Evolutionary conservation across 2,329 filamentous ascomycete genomes (phyloP).

Genomic region (Sclerotinia trifoliorum): DNA sequence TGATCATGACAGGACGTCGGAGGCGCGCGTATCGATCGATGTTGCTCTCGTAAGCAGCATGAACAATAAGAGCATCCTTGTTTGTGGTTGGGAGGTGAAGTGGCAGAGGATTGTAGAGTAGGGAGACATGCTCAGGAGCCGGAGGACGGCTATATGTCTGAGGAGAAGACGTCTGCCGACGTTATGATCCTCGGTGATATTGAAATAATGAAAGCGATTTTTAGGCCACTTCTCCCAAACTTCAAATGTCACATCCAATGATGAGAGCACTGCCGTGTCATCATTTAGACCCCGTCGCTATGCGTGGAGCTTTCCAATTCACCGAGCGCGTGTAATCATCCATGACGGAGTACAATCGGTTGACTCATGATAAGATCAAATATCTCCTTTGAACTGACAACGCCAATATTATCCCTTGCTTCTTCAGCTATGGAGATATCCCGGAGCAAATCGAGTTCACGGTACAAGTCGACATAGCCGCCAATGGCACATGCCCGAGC

Average conservation of each 20-base stretch:
- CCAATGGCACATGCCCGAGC: conserved; percentile 6
- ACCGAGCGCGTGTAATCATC: not conserved
- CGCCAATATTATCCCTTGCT: not conserved
- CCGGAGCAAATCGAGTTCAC: not conserved
- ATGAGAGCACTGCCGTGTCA: not conserved
- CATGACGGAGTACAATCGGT: rapidly evolving
- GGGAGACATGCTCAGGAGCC: not conserved
- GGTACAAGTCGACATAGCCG: not conserved
- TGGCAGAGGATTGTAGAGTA: not conserved
- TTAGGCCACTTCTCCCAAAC: not conserved
- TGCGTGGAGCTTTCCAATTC: rapidly evolving
- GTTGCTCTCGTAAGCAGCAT: not conserved
- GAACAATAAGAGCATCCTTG: not conserved
- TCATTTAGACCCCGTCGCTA: not conserved
- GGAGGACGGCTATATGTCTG: not conserved
- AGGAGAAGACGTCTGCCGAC: not conserved
- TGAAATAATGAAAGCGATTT: not conserved
- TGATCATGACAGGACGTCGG: not conserved
- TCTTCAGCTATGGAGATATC: not conserved
- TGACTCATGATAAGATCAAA: not conserved
- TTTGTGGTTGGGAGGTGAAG: not conserved
- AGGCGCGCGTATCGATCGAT: not conserved
- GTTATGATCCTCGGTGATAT: not conserved
- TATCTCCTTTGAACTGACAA: not conserved
- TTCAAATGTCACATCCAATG: not conserved